A percentile compares a stretch with the other conserved stretches of the same genome.
These are phyloP conservation scores for Phalaenopsis hybrid DNA, from an alignment of 116 monocot species.

Conservation along the genomic window DNA sequence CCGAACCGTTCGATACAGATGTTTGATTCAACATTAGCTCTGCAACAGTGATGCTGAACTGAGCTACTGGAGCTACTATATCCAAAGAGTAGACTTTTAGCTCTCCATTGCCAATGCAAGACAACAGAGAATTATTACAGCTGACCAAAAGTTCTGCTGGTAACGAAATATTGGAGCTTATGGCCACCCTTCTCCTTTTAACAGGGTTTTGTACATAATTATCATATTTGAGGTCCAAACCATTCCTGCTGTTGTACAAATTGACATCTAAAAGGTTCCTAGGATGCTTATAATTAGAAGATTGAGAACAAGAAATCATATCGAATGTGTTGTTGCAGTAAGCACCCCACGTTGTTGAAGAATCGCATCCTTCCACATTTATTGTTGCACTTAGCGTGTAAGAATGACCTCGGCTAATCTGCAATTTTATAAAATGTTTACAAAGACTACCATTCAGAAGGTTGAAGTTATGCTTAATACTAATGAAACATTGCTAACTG, in stretches of 20 bases:
- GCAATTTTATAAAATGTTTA: conserved; percentile 19
- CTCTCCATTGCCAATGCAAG: conserved; percentile 48
- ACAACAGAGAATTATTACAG: conserved; percentile 51
- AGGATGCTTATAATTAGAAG: conserved; percentile 21
- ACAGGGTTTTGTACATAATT: not conserved
- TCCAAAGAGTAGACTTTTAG: conserved; percentile 64
- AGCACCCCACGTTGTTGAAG: conserved; percentile 52
- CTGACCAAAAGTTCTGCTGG: conserved; percentile 24
- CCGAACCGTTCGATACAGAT: conserved; percentile 21
- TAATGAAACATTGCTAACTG: not conserved
- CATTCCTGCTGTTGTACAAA: not conserved
- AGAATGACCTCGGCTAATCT: conserved; percentile 74
- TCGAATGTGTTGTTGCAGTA: conserved; percentile 67
- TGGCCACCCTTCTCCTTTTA: conserved; percentile 10
- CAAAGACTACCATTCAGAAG: conserved; percentile 1
- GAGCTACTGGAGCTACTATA: conserved; percentile 30
- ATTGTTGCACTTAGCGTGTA: conserved; percentile 45
- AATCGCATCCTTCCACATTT: conserved; percentile 47
- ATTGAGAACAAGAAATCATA: conserved; percentile 50
- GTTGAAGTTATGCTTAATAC: conserved; percentile 4
- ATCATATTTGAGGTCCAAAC: conserved; percentile 6
- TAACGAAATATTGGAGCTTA: conserved; percentile 19
- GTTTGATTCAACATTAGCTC: conserved; percentile 26
- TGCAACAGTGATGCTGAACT: conserved; percentile 39
- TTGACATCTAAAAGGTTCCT: conserved; percentile 42